Conservation (phyloP, 345 rosid species). For the Aethionema arabicum region DNA sequence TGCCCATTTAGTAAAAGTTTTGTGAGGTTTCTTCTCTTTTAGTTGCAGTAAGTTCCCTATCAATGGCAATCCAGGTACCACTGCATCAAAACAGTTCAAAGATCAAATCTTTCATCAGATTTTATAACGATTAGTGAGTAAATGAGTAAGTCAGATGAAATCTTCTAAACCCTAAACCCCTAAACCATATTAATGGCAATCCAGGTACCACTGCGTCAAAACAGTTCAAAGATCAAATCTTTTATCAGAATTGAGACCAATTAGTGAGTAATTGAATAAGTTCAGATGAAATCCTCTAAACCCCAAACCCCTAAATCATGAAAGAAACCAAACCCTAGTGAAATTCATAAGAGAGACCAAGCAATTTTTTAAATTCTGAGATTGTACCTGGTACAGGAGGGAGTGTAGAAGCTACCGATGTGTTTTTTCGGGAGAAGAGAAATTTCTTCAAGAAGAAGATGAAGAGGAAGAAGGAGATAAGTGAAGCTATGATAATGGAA, state of each 20-base stretch:
- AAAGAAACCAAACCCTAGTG: not conserved
- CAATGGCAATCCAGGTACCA: constrained; percentile 71
- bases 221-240: constrained; percentile 19
- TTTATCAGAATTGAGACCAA: not conserved
- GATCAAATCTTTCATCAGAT: constrained; percentile 4
- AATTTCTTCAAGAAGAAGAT: constrained; percentile 38
- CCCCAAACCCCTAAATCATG: constrained; percentile 8
- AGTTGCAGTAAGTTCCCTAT: constrained; percentile 82
- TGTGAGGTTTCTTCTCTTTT: constrained; percentile 90
- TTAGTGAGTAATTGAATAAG: no score
- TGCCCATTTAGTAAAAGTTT: constrained; percentile 77
- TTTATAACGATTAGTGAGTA: not conserved
- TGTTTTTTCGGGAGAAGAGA: constrained; percentile 32
- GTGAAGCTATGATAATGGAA: constrained; percentile 46
- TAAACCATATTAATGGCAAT: constrained; percentile 60
- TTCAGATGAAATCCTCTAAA: no score
- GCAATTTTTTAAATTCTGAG: not conserved
- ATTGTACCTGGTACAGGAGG: constrained; percentile 61
- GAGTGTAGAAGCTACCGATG: constrained; percentile 39
- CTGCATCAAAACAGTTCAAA: constrained; percentile 47
- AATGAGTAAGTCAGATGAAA: no score
- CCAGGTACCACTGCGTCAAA: constrained; percentile 73
- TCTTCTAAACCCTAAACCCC: no score
- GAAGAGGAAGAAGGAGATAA: constrained; percentile 43
- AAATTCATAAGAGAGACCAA: not conserved